Evolutionary conservation across 225 moss, liverwort and hornwort genomes (phyloP).

Genomic region (Ulota crispa): DNA sequence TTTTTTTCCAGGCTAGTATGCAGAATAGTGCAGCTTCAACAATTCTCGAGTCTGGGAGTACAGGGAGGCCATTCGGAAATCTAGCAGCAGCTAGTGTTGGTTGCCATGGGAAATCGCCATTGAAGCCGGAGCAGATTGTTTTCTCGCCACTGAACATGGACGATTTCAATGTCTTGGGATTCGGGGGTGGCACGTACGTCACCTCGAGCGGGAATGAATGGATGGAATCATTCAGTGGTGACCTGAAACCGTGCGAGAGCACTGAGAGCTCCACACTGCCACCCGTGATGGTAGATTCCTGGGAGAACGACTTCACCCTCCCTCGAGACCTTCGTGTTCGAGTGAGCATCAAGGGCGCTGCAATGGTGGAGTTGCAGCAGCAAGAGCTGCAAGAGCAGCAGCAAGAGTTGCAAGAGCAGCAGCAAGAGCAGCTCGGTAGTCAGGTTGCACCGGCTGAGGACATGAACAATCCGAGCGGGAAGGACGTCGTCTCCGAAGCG

Average conservation of each 20-base stretch:
- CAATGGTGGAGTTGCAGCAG: constrained; percentile 36
- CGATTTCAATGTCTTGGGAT: constrained; percentile 49
- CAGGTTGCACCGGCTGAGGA: constrained; percentile 31
- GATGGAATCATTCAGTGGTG: constrained; percentile 56
- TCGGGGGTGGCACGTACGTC: constrained; percentile 40
- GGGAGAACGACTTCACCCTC: constrained; percentile 59
- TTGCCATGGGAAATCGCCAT: constrained; percentile 32
- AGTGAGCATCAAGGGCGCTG: constrained; percentile 30
- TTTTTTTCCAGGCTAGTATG: constrained; percentile 60
- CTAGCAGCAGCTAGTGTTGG: constrained; percentile 18
- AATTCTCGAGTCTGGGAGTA: constrained; percentile 73
- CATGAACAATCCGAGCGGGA: constrained; percentile 26
- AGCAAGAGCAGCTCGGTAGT: constrained; percentile 40
- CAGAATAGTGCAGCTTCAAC: constrained; percentile 72
- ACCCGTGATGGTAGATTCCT: constrained; percentile 55
- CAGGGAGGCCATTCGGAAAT: constrained; percentile 59
- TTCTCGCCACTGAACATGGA: constrained; percentile 42
- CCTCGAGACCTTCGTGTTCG: constrained; percentile 52
- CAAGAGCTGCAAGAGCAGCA: constrained; percentile 47
- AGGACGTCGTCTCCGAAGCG: constrained; percentile 38
- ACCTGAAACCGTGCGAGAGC: constrained; percentile 60
- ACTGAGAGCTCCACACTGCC: constrained; percentile 59
- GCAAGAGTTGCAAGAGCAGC: constrained; percentile 30
- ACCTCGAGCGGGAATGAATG: constrained; percentile 41
- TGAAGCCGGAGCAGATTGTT: constrained; percentile 28